Percentiles rank a stretch among this genome's conserved stretches.
Evolutionary conservation across 2,329 filamentous ascomycete genomes (phyloP).

Genomic region (Fusarium zealandicum): DNA sequence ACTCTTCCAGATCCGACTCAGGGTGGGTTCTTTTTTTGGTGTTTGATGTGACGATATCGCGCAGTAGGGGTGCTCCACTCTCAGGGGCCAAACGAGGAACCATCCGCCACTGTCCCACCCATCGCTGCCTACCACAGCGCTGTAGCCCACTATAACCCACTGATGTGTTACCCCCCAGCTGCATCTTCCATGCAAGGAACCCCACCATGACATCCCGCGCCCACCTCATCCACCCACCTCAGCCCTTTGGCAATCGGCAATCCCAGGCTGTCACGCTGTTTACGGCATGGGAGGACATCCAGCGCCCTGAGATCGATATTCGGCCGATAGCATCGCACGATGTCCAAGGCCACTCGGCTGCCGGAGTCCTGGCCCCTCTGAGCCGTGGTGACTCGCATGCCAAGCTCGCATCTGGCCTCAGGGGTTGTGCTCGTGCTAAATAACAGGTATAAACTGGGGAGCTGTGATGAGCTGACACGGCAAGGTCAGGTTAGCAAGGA

Average conservation of each 20-base stretch:
- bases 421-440: slow-evolving; percentile 1
- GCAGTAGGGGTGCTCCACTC: slow-evolving; percentile 20
- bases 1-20: slow-evolving; percentile 18
- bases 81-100: slow-evolving; percentile 11
- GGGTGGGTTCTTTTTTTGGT: slow-evolving; percentile 5
- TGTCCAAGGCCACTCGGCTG: slow-evolving; percentile 10
- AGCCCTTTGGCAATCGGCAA: slow-evolving; percentile 6
- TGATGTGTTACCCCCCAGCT: slow-evolving; percentile 4
- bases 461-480: slow-evolving; percentile 2
- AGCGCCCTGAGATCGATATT: background rate
- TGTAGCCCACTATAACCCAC: slow-evolving; percentile 7
- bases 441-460: slow-evolving; percentile 7
- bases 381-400: slow-evolving; percentile 4
- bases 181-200: slow-evolving; percentile 1
- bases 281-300: background rate
- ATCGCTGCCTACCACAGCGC: slow-evolving; percentile 11
- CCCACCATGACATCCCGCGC: slow-evolving; percentile 36
- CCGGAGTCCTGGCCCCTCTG: slow-evolving; percentile 1
- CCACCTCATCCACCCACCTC: slow-evolving; percentile 5
- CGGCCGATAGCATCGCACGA: slow-evolving; percentile 4
- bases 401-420: background rate
- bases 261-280: background rate
- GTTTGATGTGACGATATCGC: slow-evolving; percentile 29
- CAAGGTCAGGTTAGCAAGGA: slow-evolving; percentile 2
- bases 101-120: slow-evolving; percentile 9